These are phyloP conservation scores for Apophysomyces sp. DNA, from an alignment of 371 early-diverging fungal genomes.

Conservation along the genomic window DNA sequence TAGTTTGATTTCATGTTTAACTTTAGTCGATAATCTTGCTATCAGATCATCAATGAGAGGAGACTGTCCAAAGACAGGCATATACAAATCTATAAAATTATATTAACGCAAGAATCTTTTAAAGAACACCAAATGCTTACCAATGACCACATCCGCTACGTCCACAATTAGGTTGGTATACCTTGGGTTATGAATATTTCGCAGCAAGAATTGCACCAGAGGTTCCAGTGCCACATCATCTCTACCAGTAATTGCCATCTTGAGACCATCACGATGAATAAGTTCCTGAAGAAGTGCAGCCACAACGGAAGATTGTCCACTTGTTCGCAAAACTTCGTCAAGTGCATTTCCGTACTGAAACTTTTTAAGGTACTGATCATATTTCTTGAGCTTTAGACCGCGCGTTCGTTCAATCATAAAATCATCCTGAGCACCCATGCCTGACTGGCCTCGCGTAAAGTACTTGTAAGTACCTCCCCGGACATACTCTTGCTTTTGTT, in stretches of 20 bases:
- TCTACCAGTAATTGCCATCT: conserved; percentile 78
- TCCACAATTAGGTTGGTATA: conserved; percentile 76
- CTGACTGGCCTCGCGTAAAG: conserved; percentile 68
- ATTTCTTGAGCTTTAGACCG: conserved; percentile 63
- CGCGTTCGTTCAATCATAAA: conserved; percentile 68
- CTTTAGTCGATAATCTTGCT: conserved; percentile 61
- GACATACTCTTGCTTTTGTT: conserved; percentile 42
- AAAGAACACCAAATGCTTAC: conserved; percentile 35
- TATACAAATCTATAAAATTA: conserved; percentile 70
- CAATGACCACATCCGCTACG: conserved; percentile 72
- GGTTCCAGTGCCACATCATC: conserved; percentile 87
- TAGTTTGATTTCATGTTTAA: conserved; percentile 70
- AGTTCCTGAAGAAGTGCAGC: conserved; percentile 87
- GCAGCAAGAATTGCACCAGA: conserved; percentile 74
- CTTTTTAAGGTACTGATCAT: conserved; percentile 76
- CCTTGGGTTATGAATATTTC: conserved; percentile 75
- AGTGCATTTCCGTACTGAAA: conserved; percentile 90
- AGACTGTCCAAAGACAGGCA: conserved; percentile 75
- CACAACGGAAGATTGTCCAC: conserved; percentile 49
- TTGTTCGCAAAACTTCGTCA: conserved; percentile 67
- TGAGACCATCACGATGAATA: conserved; percentile 81
- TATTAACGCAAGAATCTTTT: neutral
- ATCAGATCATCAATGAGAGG: conserved; percentile 70
- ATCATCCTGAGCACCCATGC: conserved; percentile 53
- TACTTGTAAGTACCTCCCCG: conserved; percentile 65